phyloP scores from a whole-genome alignment of 73 alveolate species.

The Paramecium tetraurelia region DNA sequence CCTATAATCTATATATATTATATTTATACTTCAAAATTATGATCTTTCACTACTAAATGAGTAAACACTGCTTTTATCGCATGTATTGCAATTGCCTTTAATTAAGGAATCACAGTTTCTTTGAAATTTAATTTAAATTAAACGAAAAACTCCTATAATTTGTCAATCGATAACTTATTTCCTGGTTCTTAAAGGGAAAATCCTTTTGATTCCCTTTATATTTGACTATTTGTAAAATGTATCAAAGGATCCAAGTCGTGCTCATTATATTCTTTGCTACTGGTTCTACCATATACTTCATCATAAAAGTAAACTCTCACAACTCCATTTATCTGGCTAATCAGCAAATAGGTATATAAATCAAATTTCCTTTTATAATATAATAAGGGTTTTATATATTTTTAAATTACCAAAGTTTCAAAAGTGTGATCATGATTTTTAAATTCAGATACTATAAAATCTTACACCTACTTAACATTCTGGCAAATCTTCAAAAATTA shows the following conservation, averaged over 20 bases:
- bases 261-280: slow-evolving; percentile 39
- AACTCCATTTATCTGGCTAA: slow-evolving; percentile 39
- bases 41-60: slow-evolving; percentile 18
- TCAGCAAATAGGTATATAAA: slow-evolving; percentile 39
- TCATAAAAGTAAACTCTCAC: slow-evolving; percentile 52
- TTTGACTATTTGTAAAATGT: slow-evolving; percentile 26
- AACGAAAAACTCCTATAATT: slow-evolving; percentile 22
- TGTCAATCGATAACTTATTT: slow-evolving; percentile 46
- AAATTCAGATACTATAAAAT: background rate
- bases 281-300: slow-evolving; percentile 60
- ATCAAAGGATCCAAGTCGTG: background rate
- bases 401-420: background rate
- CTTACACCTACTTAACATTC: background rate
- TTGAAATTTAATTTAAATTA: background rate
- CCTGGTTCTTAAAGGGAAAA: background rate
- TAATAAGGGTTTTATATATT: slow-evolving; percentile 17
- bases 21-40: background rate
- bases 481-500: background rate
- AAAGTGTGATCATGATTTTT: background rate
- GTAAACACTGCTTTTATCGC: background rate
- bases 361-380: slow-evolving; percentile 61
- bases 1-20: background rate
- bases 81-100: background rate
- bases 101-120: background rate
- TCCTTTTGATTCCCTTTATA: background rate